Evolutionary conservation across 1,284 basidiomycete species (phyloP), one percentile per base, ranked within the genome.

Genomic region (Ustilago loliicola): DNA sequence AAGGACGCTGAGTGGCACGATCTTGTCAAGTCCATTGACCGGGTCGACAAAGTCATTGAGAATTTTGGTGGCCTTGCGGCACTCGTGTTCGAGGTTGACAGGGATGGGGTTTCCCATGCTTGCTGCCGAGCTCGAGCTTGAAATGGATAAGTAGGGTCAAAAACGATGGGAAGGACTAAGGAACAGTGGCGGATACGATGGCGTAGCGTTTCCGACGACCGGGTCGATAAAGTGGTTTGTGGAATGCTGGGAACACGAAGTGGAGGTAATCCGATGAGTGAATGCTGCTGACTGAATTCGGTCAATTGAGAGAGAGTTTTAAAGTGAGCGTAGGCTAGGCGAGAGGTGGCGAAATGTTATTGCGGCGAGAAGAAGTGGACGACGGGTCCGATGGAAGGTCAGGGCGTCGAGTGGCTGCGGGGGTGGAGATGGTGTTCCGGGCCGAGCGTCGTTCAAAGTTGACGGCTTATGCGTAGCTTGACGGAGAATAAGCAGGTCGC

Each of bases 21-120:
- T 80, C 53, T 75, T 71, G 70, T 86, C 85, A 8, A 86, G 72
- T 7, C 84, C 83, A 57, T 81, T 72, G 62, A 79, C 71, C 0
- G 81, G 80, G 32, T 82, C 79, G 38, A 84, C 83, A 51, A 86
- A 85, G 27, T 79, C 77, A 56, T 80, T 79, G 34, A 86, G 69
- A 53, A 85, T 85, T 72, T 84, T 71, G 53, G 87, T 85, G 3
- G 89, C 89, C 81, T 90, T 90, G n/a, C 86, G 77, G 73, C 89
- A 89, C 74, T 90, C 89, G 32, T 88, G 87, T n/a, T 87, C 85
- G 6, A 90, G 81, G 15, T 86, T 79, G 8, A 89, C 87, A 80
- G 87, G 83, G 13, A 87, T 73, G 0, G 87, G 87, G 38, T 86
- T 86, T 19, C 78, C 81, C 81, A 83, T 83, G 48, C 15, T 60